Evolutionary conservation across 2,329 filamentous ascomycete species (phyloP).

Genomic region (Xylariales sp.): DNA sequence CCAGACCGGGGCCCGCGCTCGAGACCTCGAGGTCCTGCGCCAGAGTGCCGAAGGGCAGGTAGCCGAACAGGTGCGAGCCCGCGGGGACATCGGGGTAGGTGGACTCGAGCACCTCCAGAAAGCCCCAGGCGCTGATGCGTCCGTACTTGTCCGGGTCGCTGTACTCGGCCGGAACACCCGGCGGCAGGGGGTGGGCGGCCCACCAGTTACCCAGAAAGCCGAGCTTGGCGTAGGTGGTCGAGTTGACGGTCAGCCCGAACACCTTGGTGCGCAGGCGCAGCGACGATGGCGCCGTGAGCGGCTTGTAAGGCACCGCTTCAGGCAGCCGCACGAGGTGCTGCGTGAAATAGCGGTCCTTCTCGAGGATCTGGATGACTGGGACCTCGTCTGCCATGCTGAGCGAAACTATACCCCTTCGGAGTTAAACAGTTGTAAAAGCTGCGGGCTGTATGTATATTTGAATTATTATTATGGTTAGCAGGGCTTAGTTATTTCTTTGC

Average conservation of each 20-base stretch:
- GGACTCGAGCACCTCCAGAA: constrained; percentile 36
- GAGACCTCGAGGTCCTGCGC: constrained; percentile 32
- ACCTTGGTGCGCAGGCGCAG: constrained; percentile 23
- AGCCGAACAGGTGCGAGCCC: constrained; percentile 35
- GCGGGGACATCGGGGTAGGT: constrained; percentile 25
- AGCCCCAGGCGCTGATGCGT: constrained; percentile 45
- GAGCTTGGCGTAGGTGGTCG: constrained; percentile 26
- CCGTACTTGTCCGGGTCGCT: constrained; percentile 35
- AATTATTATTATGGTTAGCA: too few species aligned
- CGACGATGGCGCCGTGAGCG: constrained; percentile 19
- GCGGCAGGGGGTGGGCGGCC: constrained; percentile 38
- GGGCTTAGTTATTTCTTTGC: too few species aligned
- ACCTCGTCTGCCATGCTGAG: constrained; percentile 25
- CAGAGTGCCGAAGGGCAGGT: constrained; percentile 35
- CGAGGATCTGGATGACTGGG: constrained; percentile 22
- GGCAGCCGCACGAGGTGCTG: constrained; percentile 21
- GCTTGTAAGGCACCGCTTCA: constrained; percentile 15
- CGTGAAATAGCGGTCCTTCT: constrained; percentile 23
- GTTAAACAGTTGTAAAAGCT: too few species aligned
- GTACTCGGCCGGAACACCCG: constrained; percentile 23
- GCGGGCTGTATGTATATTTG: too few species aligned
- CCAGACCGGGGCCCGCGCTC: constrained; percentile 10
- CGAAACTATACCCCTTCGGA: too few species aligned
- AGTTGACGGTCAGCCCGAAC: constrained; percentile 27
- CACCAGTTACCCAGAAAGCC: constrained; percentile 30